Evolutionary conservation across 2,329 filamentous ascomycete species (phyloP).

Genomic region (Lachnellula arida): DNA sequence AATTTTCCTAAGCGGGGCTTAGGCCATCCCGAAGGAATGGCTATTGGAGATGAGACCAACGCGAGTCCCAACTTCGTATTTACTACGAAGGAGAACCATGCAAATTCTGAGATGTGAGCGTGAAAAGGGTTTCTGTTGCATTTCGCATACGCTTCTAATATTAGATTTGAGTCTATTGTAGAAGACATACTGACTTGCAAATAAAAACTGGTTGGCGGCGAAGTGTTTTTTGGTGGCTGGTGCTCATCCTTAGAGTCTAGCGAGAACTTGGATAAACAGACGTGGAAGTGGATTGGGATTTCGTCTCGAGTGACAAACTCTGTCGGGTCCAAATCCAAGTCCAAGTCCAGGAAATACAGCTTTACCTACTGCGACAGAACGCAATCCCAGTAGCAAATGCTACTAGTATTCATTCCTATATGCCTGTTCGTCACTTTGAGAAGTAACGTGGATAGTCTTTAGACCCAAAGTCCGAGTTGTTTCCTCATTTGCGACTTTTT

Average conservation of each 20-base stretch:
- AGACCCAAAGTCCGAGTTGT: background rate
- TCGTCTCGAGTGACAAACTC: background rate
- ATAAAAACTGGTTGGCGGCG: background rate
- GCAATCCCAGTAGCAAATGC: background rate
- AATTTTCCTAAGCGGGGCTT: too few species aligned
- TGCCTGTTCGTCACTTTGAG: background rate
- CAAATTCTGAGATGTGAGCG: background rate
- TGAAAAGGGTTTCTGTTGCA: background rate
- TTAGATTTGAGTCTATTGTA: background rate
- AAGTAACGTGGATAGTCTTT: too few species aligned
- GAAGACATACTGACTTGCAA: background rate
- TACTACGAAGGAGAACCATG: background rate
- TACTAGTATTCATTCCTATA: background rate
- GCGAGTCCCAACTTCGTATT: too few species aligned
- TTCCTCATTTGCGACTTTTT: background rate
- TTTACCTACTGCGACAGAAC: background rate
- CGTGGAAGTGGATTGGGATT: background rate
- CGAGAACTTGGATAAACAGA: background rate
- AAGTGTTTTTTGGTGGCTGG: background rate
- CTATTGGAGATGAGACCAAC: too few species aligned
- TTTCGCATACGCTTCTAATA: background rate
- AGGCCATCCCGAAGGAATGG: too few species aligned
- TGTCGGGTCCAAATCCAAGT: background rate
- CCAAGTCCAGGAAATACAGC: background rate
- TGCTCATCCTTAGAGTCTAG: background rate